phyloP scores from a whole-genome alignment of 768 basidiomycete species.

The Lactifluus subvellereus region DNA sequence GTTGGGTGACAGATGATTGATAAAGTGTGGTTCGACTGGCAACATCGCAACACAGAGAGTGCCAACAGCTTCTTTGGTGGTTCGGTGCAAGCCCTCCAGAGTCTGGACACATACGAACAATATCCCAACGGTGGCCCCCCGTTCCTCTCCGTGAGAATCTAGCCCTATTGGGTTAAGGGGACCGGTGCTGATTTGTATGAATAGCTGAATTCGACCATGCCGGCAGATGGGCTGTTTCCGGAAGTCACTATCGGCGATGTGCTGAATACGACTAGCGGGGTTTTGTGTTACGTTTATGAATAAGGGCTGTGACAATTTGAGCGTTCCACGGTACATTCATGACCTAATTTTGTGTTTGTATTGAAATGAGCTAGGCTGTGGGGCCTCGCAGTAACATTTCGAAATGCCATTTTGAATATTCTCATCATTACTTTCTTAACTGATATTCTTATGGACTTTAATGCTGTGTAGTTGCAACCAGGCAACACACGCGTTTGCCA shows the following conservation, averaged over 20 bases:
- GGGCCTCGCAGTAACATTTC: too few relatives aligned
- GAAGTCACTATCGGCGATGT: constrained; percentile 28
- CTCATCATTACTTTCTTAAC: too few relatives aligned
- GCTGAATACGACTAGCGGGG: constrained; percentile 30
- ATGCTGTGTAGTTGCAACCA: too few relatives aligned
- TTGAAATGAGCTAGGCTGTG: too few relatives aligned
- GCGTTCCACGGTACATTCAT: not conserved
- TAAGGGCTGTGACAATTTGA: constrained; percentile 6
- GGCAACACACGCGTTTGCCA: too few relatives aligned
- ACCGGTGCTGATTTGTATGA: not conserved
- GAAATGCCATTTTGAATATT: too few relatives aligned
- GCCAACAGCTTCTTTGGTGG: constrained; percentile 31
- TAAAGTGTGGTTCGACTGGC: constrained; percentile 37
- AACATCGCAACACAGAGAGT: constrained; percentile 27
- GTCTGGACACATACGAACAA: constrained; percentile 21
- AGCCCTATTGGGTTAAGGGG: not conserved
- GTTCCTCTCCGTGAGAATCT: constrained; percentile 23
- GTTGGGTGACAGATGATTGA: constrained; percentile 32
- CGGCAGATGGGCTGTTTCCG: constrained; percentile 29
- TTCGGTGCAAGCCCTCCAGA: constrained; percentile 28
- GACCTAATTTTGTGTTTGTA: too few relatives aligned
- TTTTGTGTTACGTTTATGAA: constrained; percentile 36
- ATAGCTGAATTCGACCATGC: constrained; percentile 30
- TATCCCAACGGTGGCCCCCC: constrained; percentile 30
- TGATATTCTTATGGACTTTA: too few relatives aligned